These are phyloP conservation scores for Exophiala sideris DNA, from an alignment of 2,329 filamentous ascomycete genomes.

Conservation along the genomic window DNA sequence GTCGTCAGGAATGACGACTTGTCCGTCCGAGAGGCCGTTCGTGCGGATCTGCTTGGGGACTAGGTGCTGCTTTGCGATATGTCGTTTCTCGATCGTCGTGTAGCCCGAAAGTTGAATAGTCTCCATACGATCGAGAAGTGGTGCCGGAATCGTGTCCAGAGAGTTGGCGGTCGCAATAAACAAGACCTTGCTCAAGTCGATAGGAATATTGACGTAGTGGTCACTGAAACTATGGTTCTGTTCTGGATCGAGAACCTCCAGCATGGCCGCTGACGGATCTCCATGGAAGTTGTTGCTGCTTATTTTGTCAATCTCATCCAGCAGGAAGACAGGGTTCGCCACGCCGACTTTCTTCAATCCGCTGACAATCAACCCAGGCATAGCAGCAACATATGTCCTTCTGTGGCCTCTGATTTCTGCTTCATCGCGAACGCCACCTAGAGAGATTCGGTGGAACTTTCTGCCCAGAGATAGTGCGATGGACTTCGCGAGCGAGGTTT, in stretches of 20 bases:
- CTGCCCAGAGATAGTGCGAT: constrained; percentile 87
- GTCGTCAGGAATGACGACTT: constrained; percentile 73
- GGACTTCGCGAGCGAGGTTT: constrained; percentile 91
- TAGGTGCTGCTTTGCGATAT: constrained; percentile 90
- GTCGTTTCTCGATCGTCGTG: constrained; percentile 92
- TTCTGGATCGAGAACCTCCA: constrained; percentile 94
- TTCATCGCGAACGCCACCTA: constrained; percentile 92
- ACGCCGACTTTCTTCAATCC: constrained; percentile 94
- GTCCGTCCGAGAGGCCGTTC: constrained; percentile 75
- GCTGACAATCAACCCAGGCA: constrained; percentile 93
- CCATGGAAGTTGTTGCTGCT: constrained; percentile 88
- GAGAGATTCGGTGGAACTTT: constrained; percentile 94
- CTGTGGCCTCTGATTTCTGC: constrained; percentile 94
- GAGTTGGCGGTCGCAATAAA: constrained; percentile 98
- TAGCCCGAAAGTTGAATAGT: constrained; percentile 91
- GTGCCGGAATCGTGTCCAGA: constrained; percentile 90
- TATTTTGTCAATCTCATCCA: constrained; percentile 98
- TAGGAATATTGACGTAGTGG: constrained; percentile 92
- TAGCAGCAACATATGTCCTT: constrained; percentile 95
- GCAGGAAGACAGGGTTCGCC: constrained; percentile 87
- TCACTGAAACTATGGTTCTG: constrained; percentile 94
- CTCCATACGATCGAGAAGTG: constrained; percentile 94
- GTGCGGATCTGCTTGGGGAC: constrained; percentile 91
- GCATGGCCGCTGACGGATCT: constrained; percentile 94
- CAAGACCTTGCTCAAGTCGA: constrained; percentile 92